Evolutionary conservation across 257 asterid genomes (phyloP), one percentile per base, ranked within the genome.

Genomic region (Linaria vulgaris): DNA sequence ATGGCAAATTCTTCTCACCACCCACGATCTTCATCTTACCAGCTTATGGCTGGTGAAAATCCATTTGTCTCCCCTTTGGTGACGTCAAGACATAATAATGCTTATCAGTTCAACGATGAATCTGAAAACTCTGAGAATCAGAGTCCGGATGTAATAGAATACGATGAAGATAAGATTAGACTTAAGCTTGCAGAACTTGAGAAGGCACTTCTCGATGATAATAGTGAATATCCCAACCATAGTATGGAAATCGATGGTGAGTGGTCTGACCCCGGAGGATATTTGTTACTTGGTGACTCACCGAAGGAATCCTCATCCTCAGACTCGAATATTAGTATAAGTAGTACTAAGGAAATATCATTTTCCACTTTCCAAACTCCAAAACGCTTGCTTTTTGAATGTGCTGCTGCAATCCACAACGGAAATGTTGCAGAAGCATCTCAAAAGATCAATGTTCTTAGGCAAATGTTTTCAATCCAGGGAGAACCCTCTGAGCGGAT

Each of bases 401-500:
- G 97, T 67, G 99, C 97, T 38, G 54, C 79, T 44, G 79, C 86
- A 22, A 87, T 89, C 68, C 86, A 82, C 51, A 76, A 70, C 15
- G 86, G 91, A 13, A 75, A 76, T 19, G 67, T 76, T 11, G 75
- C 67, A 25, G 77, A 82, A 63, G 96, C 96, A 0, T 76, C 83
- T 1, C 48, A 51, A n/a, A 76, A 83, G 72, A 89, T 92, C 31
- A 72, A 75, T 21, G 63, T 74, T 73, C 94, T 92, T 58, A 79
- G 97, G 17, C 85, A 82, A 49, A 75, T 71, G 71, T 97, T 89
- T 68, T 85, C 99, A 0, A 89, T 92, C 59, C 85, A 85, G 47
- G 97, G 97, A 34, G 96, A 89, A n/a, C 99, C 95, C 14, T 63
- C 84, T 6, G 95, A 80, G 50, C 74, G 97, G 58, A 82, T 88